Conservation (phyloP, 2,329 filamentous ascomycete genomes). For the Alternaria sp. region DNA sequence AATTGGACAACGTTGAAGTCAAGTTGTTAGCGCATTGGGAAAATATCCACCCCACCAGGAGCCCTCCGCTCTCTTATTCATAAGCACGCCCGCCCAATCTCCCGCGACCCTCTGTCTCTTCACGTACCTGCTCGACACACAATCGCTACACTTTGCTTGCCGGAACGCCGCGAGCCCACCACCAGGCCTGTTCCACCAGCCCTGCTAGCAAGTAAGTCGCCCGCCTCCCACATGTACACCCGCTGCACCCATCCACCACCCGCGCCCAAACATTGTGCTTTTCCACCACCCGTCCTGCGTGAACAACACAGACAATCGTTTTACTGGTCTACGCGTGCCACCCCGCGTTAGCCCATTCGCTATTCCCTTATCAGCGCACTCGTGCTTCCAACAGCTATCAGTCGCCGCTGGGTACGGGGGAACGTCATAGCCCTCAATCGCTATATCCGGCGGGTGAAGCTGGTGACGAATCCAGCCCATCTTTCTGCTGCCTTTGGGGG, state of each 20-base stretch:
- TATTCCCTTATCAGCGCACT: constrained; percentile 41
- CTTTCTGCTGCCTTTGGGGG: constrained; percentile 15
- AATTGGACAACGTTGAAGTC: constrained; percentile 41
- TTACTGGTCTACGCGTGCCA: constrained; percentile 15
- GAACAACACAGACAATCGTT: constrained; percentile 32
- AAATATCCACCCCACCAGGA: constrained; percentile 46
- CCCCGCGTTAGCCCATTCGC: constrained; percentile 45
- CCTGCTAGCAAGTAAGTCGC: constrained; percentile 39
- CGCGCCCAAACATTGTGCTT: constrained; percentile 19
- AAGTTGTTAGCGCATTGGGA: constrained; percentile 43
- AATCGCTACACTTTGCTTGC: constrained; percentile 39
- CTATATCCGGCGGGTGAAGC: constrained; percentile 17
- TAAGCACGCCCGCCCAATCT: constrained; percentile 41
- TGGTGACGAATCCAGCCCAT: constrained; percentile 29
- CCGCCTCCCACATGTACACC: constrained; percentile 19
- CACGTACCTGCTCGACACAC: constrained; percentile 13
- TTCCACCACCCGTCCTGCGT: constrained; percentile 24
- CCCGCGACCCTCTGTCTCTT: constrained; percentile 23
- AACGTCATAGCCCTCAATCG: constrained; percentile 35
- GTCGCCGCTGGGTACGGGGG: constrained; percentile 22
- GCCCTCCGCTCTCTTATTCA: constrained; percentile 40
- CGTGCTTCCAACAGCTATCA: constrained; percentile 36
- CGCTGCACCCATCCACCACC: constrained; percentile 19
- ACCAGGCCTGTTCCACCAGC: constrained; percentile 32
- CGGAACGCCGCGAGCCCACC: constrained; percentile 35